These are phyloP conservation scores for Gymnopus androsaceus DNA, from an alignment of 1,284 basidiomycete species.

Conservation along the genomic window DNA sequence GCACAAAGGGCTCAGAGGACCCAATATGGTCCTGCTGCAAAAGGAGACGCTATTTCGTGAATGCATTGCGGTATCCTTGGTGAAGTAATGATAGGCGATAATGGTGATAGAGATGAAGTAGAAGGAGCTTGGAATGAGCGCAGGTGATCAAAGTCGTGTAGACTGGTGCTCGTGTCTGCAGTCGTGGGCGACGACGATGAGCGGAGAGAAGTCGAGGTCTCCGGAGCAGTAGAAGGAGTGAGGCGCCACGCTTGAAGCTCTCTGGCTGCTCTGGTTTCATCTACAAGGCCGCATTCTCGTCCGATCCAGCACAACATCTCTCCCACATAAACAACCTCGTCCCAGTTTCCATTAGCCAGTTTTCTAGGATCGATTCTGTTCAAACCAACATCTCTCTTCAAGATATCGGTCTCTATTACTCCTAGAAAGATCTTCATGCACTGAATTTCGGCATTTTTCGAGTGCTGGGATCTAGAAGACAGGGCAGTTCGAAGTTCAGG, in stretches of 20 bases:
- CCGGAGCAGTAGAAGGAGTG: constrained; percentile 20
- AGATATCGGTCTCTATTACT: constrained; percentile 68
- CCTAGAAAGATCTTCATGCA: constrained; percentile 81
- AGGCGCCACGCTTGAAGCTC: constrained; percentile 8
- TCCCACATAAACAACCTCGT: constrained; percentile 64
- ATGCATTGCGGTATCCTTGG: constrained; percentile 39
- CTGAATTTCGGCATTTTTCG: constrained; percentile 36
- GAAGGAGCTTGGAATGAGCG: constrained; percentile 19
- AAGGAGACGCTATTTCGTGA: constrained; percentile 41
- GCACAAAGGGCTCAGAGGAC: constrained; percentile 33
- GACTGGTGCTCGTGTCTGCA: constrained; percentile 25
- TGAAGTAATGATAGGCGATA: constrained; percentile 17
- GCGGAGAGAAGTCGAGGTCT: constrained; percentile 1
- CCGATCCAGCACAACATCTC: constrained; percentile 69
- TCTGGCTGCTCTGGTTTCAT: neutral
- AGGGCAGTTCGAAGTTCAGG: constrained; percentile 40
- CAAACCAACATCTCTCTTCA: constrained; percentile 61
- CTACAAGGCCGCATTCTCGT: constrained; percentile 35
- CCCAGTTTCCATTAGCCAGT: constrained; percentile 61
- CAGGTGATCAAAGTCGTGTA: constrained; percentile 20
- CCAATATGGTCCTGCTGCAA: constrained; percentile 6
- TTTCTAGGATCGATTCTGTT: constrained; percentile 61
- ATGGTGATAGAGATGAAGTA: constrained; percentile 11
- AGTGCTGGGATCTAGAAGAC: constrained; percentile 39
- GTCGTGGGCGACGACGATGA: constrained; percentile 5